Conservation (phyloP, 2,329 filamentous ascomycete genomes). For the Scorias spongiosa region DNA sequence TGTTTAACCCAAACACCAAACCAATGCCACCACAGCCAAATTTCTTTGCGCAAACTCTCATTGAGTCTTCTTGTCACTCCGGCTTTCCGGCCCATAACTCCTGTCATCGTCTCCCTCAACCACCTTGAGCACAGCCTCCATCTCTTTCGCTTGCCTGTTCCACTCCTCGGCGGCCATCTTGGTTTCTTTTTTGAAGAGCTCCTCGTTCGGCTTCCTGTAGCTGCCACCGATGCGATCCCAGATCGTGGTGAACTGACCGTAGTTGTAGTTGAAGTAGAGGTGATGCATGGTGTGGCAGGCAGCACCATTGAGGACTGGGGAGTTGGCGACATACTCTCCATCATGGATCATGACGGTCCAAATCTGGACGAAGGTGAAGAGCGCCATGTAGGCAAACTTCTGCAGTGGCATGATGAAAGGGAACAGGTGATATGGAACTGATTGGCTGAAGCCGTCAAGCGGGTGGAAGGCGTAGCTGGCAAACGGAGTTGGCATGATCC, state of each 20-base stretch:
- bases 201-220: slow-evolving; percentile 72
- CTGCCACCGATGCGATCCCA: slow-evolving; percentile 82
- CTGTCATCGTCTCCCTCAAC: slow-evolving; percentile 46
- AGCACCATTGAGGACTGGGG: slow-evolving; percentile 82
- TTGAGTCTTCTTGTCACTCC: slow-evolving; percentile 24
- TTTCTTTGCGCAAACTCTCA: too few relatives aligned
- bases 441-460: slow-evolving; percentile 77
- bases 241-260: slow-evolving; percentile 83
- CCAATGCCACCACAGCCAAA: too few relatives aligned
- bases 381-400: slow-evolving; percentile 70
- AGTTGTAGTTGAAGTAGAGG: slow-evolving; percentile 78
- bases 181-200: slow-evolving; percentile 68
- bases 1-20: too few relatives aligned
- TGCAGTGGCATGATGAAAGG: slow-evolving; percentile 86
- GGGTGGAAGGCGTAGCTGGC: slow-evolving; percentile 93
- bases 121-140: slow-evolving; percentile 60
- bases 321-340: slow-evolving; percentile 84
- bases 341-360: slow-evolving; percentile 97
- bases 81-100: slow-evolving; percentile 22
- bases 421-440: slow-evolving; percentile 82
- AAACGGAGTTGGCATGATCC: slow-evolving; percentile 95
- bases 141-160: slow-evolving; percentile 60
- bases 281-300: slow-evolving; percentile 92
- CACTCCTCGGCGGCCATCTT: slow-evolving; percentile 75
- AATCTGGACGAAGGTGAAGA: slow-evolving; percentile 88